Evolutionary conservation across 2,329 filamentous ascomycete genomes (phyloP).

Genomic region (Laburnicola sp.): DNA sequence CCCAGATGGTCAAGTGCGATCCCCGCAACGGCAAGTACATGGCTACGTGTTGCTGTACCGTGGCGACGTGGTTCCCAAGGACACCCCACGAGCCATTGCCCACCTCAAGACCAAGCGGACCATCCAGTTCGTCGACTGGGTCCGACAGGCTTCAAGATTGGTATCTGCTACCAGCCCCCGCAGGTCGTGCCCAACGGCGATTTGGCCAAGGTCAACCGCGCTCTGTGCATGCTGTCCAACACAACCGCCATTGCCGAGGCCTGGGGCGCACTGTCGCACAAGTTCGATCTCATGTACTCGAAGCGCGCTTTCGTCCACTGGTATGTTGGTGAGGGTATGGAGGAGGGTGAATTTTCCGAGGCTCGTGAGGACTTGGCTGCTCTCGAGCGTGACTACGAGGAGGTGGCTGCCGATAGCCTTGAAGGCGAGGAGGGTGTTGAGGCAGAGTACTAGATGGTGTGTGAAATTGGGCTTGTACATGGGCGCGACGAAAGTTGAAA

Average conservation of each 20-base stretch:
- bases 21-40: conserved; percentile 99
- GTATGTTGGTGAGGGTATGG: conserved; percentile 99
- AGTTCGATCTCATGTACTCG: conserved; percentile 99
- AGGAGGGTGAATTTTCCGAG: conserved; percentile 99
- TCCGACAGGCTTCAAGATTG: conserved; percentile 99
- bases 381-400: conserved; percentile 97
- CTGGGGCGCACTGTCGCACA: conserved; percentile 93
- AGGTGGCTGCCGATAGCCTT: conserved; percentile 92
- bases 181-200: conserved; percentile 96
- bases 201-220: conserved; percentile 95
- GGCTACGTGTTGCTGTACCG: conserved; percentile 98
- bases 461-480: conserved; percentile 18
- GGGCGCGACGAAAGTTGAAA: conserved; percentile 24
- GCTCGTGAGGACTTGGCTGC: conserved; percentile 97
- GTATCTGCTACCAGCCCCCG: conserved; percentile 99
- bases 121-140: conserved; percentile 99
- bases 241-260: conserved; percentile 98
- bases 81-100: conserved; percentile 88
- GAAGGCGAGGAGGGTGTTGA: conserved; percentile 83
- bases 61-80: conserved; percentile 96
- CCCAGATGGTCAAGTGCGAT: conserved; percentile 99
- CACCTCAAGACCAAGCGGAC: conserved; percentile 99
- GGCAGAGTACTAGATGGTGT: conserved; percentile 77
- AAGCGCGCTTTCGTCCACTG: conserved; percentile 99
- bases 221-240: conserved; percentile 99